Conservation (phyloP, 495 filamentous ascomycete genomes). For the Xylaria castorea region DNA sequence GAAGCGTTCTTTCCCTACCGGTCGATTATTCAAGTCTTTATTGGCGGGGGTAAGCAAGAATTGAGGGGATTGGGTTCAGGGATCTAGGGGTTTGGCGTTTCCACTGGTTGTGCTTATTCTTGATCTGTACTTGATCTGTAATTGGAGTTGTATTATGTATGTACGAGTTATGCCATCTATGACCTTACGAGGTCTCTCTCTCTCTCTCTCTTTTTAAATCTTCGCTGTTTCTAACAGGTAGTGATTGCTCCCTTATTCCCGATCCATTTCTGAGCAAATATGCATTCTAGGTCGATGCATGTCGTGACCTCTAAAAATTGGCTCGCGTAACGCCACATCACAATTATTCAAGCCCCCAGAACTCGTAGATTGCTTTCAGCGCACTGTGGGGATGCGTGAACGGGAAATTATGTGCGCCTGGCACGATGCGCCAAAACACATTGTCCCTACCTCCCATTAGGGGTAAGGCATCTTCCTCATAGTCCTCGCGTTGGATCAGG, state of each 20-base stretch:
- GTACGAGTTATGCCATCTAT: constrained; percentile 11
- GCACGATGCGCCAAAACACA: constrained; percentile 50
- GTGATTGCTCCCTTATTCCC: not conserved
- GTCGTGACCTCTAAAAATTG: not conserved
- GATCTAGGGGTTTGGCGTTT: constrained; percentile 10
- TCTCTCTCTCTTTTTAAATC: not conserved
- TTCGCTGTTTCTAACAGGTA: not conserved
- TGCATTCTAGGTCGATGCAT: not conserved
- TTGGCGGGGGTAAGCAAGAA: not conserved
- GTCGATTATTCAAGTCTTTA: not conserved
- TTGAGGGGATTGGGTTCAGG: not conserved
- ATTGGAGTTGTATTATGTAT: constrained; percentile 9
- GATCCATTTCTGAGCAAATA: not conserved
- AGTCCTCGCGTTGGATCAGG: constrained; percentile 52
- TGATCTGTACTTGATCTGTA: constrained; percentile 3
- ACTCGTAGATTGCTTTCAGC: constrained; percentile 48
- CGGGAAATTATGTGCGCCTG: constrained; percentile 60
- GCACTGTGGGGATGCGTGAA: constrained; percentile 49
- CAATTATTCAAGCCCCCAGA: constrained; percentile 43
- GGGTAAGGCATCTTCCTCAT: constrained; percentile 45
- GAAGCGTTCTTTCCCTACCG: not conserved
- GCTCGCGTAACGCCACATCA: not conserved
- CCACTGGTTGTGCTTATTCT: not conserved
- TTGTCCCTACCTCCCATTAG: constrained; percentile 47
- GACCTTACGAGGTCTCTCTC: not conserved